Evolutionary conservation across 495 filamentous ascomycete genomes (phyloP), one percentile per base, ranked within the genome.

Genomic region (Trichoderma parareesei): DNA sequence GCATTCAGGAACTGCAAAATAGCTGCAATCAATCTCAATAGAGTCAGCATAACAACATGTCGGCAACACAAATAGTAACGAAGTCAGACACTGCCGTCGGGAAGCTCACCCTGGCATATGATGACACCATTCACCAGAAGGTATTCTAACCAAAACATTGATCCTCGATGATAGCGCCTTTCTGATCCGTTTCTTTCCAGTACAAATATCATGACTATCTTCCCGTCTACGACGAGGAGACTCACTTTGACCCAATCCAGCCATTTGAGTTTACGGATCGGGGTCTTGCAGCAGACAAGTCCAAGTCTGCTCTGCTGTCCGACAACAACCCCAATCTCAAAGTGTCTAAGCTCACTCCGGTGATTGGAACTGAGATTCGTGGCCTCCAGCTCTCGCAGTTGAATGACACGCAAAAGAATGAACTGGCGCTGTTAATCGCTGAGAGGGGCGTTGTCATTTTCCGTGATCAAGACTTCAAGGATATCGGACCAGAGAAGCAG

Each of bases 361-460:
- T 87, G 57, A 86, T 90, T 66, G 88, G 90, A 63, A 91, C 88
- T 0, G 89, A 92, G 69, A 76, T 93, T 65, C 78, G 83, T 57
- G 89, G 89, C 1, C 77, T 91, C 10, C 82, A 90, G 68, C 84
- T 93, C 10, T 81, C 84, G 11, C 80, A 82, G 64, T 79, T 93
- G 57, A 87, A 77, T 7, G 84, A 90, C 67, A 79, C 78, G 1
- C 88, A 90, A 69, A 89, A 88, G 72, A 85, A 92, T 70, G 90
- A 93, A 61, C 79, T 92, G 4, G 90, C 90, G 2, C 79, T 87
- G 7, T 74, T 93, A 46, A 83, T 91, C 64, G 84, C 90, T 35
- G 85, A 82, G 61, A 81, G 89, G 38, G 88, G 89, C 9, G 88
- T 91, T 4, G 88, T 92, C 4, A 83, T 91, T 69, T 90, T 91